Percentiles rank a stretch among this genome's conserved stretches.
These are phyloP conservation scores for Rugonectria rugulosa DNA, from an alignment of 2,329 filamentous ascomycete species.

Conservation along the genomic window DNA sequence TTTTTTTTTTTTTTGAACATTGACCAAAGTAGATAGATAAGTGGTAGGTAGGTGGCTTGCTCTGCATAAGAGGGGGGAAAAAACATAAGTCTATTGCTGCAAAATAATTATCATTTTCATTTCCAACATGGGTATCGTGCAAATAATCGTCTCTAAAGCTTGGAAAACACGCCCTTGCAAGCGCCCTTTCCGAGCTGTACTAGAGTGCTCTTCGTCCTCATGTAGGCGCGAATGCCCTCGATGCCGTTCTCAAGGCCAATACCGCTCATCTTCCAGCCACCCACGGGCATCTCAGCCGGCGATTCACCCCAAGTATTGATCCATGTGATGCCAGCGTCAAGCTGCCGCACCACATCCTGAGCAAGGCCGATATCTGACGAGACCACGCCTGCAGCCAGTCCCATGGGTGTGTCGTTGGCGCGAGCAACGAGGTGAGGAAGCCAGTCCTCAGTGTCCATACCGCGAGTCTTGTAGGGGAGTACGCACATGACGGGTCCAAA, in stretches of 20 bases:
- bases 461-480: conserved; percentile 69
- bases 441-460: conserved; percentile 42
- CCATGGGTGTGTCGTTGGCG: conserved; percentile 80
- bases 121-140: conserved; percentile 20
- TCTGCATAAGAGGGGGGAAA: not conserved
- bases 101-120: conserved; percentile 1
- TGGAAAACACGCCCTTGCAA: conserved; percentile 73
- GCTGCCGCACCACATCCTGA: conserved; percentile 72
- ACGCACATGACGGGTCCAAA: conserved; percentile 90
- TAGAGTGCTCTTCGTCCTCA: conserved; percentile 86
- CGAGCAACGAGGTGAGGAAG: conserved; percentile 74
- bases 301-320: conserved; percentile 94
- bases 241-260: conserved; percentile 87
- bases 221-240: conserved; percentile 81
- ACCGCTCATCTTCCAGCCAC: conserved; percentile 91
- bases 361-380: conserved; percentile 77
- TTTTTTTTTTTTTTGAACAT: too few relatives aligned
- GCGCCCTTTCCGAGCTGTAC: conserved; percentile 77
- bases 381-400: conserved; percentile 85
- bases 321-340: conserved; percentile 90
- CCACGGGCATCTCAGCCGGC: conserved; percentile 90
- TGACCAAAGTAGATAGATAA: too few relatives aligned
- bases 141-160: conserved; percentile 55
- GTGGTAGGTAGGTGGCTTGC: too few relatives aligned
- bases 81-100: conserved; percentile 4